Evolutionary conservation across 257 asterid genomes (phyloP).

Genomic region (Datura wrightii): DNA sequence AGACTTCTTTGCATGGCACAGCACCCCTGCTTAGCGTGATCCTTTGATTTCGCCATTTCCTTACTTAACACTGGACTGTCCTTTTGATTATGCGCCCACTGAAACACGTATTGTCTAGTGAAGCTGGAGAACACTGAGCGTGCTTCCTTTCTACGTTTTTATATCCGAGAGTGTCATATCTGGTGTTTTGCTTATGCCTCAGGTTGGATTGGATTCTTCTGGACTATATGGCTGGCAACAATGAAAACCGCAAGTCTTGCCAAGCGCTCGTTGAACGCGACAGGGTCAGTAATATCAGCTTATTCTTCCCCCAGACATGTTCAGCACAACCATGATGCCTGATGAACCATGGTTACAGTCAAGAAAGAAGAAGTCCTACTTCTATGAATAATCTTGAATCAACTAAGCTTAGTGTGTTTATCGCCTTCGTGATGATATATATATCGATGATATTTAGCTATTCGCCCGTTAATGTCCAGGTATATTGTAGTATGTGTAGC

Average conservation of each 20-base stretch:
- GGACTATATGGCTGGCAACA: slow-evolving; percentile 59
- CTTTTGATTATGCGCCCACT: neutral
- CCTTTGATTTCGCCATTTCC: neutral
- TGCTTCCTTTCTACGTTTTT: neutral
- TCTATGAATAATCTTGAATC: slow-evolving; percentile 16
- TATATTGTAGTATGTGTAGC: neutral
- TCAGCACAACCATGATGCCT: neutral
- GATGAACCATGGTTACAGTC: neutral
- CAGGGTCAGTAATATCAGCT: slow-evolving; percentile 68
- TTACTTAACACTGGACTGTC: neutral
- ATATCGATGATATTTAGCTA: slow-evolving; percentile 8
- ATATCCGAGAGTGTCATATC: neutral
- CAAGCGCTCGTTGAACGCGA: slow-evolving; percentile 56
- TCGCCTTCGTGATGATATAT: neutral
- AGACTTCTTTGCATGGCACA: neutral
- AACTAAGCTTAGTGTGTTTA: neutral
- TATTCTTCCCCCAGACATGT: slow-evolving; percentile 55
- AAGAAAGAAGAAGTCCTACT: neutral
- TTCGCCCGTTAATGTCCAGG: neutral
- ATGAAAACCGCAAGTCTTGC: slow-evolving; percentile 58
- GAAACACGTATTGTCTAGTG: neutral
- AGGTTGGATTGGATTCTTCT: slow-evolving; percentile 90
- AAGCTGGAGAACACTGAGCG: neutral
- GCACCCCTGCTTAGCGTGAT: no score
- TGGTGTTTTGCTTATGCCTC: slow-evolving; percentile 31